These are phyloP conservation scores for Colletotrichum paranaense DNA, from an alignment of 2,329 filamentous ascomycete species.

Conservation along the genomic window DNA sequence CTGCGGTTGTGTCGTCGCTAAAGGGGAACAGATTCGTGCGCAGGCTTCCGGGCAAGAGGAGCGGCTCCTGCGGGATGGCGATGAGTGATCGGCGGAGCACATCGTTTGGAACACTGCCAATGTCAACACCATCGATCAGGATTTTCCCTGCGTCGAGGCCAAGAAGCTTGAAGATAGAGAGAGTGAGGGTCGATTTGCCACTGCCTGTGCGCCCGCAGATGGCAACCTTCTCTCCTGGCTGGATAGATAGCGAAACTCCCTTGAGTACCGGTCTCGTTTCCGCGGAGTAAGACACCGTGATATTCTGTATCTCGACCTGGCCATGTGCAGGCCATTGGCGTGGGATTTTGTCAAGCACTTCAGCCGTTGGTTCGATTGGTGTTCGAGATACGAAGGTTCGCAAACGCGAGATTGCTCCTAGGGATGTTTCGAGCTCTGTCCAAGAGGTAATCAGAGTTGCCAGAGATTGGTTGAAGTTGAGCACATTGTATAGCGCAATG, in stretches of 20 bases:
- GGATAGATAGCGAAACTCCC: conserved; percentile 34
- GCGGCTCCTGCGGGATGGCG: conserved; percentile 45
- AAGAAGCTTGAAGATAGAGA: conserved; percentile 40
- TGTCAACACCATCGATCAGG: conserved; percentile 43
- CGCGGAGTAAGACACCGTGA: conserved; percentile 24
- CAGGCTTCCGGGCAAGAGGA: conserved; percentile 19
- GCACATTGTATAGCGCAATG: conserved; percentile 45
- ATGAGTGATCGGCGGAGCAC: conserved; percentile 45
- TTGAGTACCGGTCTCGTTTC: conserved; percentile 31
- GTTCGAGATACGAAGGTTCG: conserved; percentile 36
- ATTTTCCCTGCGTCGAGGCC: conserved; percentile 42
- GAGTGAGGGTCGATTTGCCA: conserved; percentile 33
- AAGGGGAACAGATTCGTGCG: conserved; percentile 10
- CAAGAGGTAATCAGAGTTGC: conserved; percentile 38
- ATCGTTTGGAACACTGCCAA: conserved; percentile 38
- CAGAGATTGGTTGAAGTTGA: conserved; percentile 43
- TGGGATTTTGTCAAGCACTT: conserved; percentile 8
- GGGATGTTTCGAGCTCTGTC: conserved; percentile 39
- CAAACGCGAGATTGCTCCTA: conserved; percentile 40
- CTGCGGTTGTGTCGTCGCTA: not conserved
- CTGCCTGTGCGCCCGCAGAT: conserved; percentile 42
- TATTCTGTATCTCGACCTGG: conserved; percentile 28
- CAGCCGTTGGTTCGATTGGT: conserved; percentile 26
- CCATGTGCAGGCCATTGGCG: conserved; percentile 39
- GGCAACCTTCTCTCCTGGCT: conserved; percentile 38